Evolutionary conservation across 257 asterid genomes (phyloP).

Genomic region (Salvia hispanica): DNA sequence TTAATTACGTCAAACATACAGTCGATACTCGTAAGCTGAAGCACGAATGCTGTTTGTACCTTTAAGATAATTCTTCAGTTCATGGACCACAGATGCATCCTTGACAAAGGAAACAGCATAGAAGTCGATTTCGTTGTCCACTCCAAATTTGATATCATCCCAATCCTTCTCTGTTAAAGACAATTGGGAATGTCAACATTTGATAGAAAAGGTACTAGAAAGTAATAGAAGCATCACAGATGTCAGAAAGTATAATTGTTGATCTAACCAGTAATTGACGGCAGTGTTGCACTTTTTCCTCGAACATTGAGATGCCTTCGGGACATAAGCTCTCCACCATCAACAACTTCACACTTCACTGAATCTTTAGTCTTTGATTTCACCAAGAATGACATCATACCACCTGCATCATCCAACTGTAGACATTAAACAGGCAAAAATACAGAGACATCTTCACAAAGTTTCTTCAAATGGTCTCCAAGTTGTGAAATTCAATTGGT

Average conservation of each 20-base stretch:
- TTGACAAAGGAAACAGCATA: slow-evolving; percentile 95
- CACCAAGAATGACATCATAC: slow-evolving; percentile 85
- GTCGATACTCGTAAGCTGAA: background rate
- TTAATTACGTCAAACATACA: slow-evolving; percentile 15
- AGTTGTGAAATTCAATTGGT: background rate
- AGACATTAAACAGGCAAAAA: slow-evolving; percentile 13
- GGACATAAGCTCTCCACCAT: slow-evolving; percentile 93
- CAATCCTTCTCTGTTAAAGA: slow-evolving; percentile 76
- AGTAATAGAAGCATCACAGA: background rate
- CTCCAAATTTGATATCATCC: slow-evolving; percentile 95
- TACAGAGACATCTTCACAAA: slow-evolving; percentile 1
- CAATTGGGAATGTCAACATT: slow-evolving; percentile 30
- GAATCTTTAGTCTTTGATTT: slow-evolving; percentile 75
- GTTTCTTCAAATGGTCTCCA: background rate
- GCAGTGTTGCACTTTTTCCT: slow-evolving; percentile 95
- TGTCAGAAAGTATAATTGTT: slow-evolving; percentile 18
- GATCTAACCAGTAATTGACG: slow-evolving; percentile 82
- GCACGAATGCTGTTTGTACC: slow-evolving; percentile 40
- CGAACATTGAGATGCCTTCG: slow-evolving; percentile 90
- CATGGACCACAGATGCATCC: slow-evolving; percentile 92
- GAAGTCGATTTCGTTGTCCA: slow-evolving; percentile 82
- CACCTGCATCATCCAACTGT: slow-evolving; percentile 54
- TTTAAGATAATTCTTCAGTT: slow-evolving; percentile 79
- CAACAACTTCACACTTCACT: slow-evolving; percentile 87
- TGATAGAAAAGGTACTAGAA: slow-evolving; percentile 20